Base-by-base conservation (phyloP, 306 rosid genomes). In the Rosa multiflora region DNA sequence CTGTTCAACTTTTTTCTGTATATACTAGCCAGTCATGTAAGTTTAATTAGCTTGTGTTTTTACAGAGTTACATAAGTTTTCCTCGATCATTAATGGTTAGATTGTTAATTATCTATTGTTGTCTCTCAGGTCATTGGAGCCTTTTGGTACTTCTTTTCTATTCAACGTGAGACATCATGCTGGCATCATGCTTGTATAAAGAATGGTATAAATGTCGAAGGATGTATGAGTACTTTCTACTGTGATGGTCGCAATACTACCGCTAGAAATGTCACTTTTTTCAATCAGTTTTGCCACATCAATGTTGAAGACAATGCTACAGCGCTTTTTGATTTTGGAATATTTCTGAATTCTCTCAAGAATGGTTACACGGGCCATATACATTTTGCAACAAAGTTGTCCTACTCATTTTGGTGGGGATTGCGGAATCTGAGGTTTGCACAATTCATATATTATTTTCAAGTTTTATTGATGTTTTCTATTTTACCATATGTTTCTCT, bases 361-460 rank as follows among this genome's bases (percentile, higher is more conserved):
- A 66, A 76, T 63, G 79, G 79, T n/a, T 42, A 37, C 0, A 76
- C 76, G 18, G 67, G 49, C 10, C 42, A 83, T 2, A 39, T 37
- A 51, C 21, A 85, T 66, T 56, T 82, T 75, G 81, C 79, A 3
- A 67, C 23, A 43, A 85, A 82, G 79, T 48, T 81, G 67, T 26
- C 75, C 26, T 72, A 74, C 11, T 70, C 78, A 62, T 81, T 78
- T 51, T 81, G 81, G 85, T 85, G 88, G 88, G 85, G 85, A 13
- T 62, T 82, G 32, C 52, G 81, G 56, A 78, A 81, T 81, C 53
- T 85, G 11, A 85, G 88, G 88, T 85, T 39, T 55, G 78, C 14
- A 32, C 3, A 32, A 32, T 32, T 32, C 3, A 32, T 32, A 32
- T 32, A 32, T 32, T 32, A 32, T 32, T 32, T 32, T 32, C 37